Conservation (phyloP, 2,329 filamentous ascomycete species). For the Fusarium sp. region DNA sequence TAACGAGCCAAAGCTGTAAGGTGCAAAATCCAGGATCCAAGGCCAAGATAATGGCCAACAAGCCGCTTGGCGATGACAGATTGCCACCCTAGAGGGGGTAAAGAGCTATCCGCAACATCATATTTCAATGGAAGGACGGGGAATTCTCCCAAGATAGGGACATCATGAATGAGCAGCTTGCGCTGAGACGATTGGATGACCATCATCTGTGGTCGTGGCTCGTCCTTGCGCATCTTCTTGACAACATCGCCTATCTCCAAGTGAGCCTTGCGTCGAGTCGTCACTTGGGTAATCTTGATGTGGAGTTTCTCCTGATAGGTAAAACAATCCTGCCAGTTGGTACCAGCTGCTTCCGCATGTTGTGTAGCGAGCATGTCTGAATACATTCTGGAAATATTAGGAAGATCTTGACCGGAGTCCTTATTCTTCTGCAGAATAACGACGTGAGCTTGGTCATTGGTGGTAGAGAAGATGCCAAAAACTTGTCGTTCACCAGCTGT, state of each 20-base stretch:
- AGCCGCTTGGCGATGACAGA: conserved; percentile 86
- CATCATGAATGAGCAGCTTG: conserved; percentile 82
- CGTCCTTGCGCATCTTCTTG: conserved; percentile 90
- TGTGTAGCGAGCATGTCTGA: conserved; percentile 76
- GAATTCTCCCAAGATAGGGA: conserved; percentile 85
- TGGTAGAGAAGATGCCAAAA: conserved; percentile 92
- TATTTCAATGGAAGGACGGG: conserved; percentile 85
- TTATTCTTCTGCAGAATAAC: conserved; percentile 86
- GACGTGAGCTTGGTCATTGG: conserved; percentile 82
- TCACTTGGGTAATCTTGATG: conserved; percentile 89
- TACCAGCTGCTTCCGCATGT: conserved; percentile 73
- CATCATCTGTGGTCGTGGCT: conserved; percentile 81
- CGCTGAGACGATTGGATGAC: conserved; percentile 92
- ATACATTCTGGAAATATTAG: conserved; percentile 92
- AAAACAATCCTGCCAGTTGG: conserved; percentile 83
- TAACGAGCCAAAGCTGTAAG: conserved; percentile 89
- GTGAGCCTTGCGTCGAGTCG: conserved; percentile 87
- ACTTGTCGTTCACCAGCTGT: conserved; percentile 90
- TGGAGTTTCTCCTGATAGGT: conserved; percentile 86
- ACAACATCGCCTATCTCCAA: conserved; percentile 88
- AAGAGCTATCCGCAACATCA: conserved; percentile 84
- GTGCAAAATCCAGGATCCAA: conserved; percentile 93
- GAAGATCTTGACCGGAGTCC: conserved; percentile 83
- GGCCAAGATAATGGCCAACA: conserved; percentile 88
- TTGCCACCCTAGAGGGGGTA: conserved; percentile 96